Percentiles rank a stretch among this genome's conserved stretches.
Conservation (phyloP, 164 flowering plant species). For the Aristolochia californica region DNA sequence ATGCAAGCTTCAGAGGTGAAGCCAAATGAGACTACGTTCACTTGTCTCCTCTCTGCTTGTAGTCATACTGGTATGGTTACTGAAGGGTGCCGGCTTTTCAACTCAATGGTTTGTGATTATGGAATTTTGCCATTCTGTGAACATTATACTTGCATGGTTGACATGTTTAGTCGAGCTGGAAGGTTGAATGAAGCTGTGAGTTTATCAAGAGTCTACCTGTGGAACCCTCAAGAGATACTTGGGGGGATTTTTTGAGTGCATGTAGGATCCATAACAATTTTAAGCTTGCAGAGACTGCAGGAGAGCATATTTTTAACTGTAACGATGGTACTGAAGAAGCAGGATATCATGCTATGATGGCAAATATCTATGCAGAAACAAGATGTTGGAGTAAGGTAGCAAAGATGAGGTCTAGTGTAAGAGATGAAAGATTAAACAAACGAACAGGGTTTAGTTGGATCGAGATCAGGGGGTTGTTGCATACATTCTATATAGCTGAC, state of each 20-base stretch:
- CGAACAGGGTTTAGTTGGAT: constrained; percentile 8
- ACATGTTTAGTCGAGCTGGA: constrained; percentile 15
- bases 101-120: constrained; percentile 7
- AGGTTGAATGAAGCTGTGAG: constrained; percentile 8
- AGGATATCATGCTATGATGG: constrained; percentile 10
- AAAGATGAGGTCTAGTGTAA: constrained; percentile 3
- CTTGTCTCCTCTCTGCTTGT: constrained; percentile 11
- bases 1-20: constrained; percentile 3
- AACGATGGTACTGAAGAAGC: constrained; percentile 1
- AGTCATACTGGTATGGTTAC: constrained; percentile 12
- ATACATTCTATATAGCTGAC: constrained; percentile 9
- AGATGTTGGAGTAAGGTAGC: constrained; percentile 9
- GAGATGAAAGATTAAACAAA: constrained; percentile 8
- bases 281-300: constrained; percentile 7
- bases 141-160: constrained; percentile 15
- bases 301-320: constrained; percentile 1
- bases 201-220: constrained; percentile 11
- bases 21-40: constrained; percentile 7
- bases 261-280: constrained; percentile 6
- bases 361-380: constrained; percentile 11
- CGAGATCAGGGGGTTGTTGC: neutral
- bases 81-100: constrained; percentile 8
- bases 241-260: constrained; percentile 12
- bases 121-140: constrained; percentile 4
- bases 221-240: constrained; percentile 7